Percentiles rank a stretch among this genome's conserved stretches.
Evolutionary conservation across 345 rosid genomes (phyloP).

Genomic region (Citrus medica): DNA sequence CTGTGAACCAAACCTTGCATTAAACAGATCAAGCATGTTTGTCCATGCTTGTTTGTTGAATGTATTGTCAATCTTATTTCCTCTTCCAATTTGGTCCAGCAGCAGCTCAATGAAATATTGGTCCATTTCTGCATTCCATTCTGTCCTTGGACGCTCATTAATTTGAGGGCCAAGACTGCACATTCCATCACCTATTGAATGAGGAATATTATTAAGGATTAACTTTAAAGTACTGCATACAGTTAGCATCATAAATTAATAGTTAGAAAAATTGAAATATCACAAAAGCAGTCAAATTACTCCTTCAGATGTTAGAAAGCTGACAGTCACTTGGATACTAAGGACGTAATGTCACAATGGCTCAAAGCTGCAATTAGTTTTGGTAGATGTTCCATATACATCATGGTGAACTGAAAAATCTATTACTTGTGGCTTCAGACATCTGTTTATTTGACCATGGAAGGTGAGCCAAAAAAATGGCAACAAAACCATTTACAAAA

Average conservation of each 20-base stretch:
- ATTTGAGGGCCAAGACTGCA: constrained; percentile 16
- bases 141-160: constrained; percentile 61
- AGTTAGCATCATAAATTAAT: background rate
- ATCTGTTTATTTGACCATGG: background rate
- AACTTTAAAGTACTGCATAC: background rate
- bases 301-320: background rate
- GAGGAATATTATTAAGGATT: constrained; percentile 6
- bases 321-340: background rate
- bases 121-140: constrained; percentile 76
- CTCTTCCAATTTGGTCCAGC: constrained; percentile 73
- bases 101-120: constrained; percentile 68
- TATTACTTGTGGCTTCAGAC: background rate
- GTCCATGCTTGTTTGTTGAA: constrained; percentile 84
- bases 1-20: constrained; percentile 58
- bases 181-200: constrained; percentile 51
- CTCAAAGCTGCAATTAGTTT: background rate
- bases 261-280: background rate
- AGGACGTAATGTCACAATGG: background rate
- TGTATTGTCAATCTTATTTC: constrained; percentile 53
- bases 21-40: constrained; percentile 72
- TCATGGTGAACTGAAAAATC: background rate
- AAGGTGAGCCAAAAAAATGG: background rate
- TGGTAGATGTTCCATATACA: background rate
- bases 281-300: background rate
- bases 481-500: background rate